Percentiles rank a stretch among this genome's conserved stretches.
Conservation (phyloP, 2,329 filamentous ascomycete species). For the Alternaria triticina region DNA sequence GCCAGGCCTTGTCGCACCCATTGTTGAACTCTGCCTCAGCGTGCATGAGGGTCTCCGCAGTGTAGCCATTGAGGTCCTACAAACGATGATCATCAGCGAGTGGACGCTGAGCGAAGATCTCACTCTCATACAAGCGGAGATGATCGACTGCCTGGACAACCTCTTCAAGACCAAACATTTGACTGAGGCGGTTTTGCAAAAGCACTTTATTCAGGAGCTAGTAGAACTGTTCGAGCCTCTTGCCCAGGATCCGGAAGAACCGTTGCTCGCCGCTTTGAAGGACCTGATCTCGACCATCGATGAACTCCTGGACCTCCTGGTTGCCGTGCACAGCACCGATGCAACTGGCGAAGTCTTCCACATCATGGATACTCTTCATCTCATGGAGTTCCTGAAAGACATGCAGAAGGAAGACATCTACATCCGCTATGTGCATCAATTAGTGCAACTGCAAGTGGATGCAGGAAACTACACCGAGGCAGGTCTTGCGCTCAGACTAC, state of each 20-base stretch:
- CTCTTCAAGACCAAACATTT: conserved; percentile 89
- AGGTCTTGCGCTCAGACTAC: conserved; percentile 84
- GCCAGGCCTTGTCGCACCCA: conserved; percentile 85
- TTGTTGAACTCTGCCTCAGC: conserved; percentile 92
- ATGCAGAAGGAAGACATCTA: conserved; percentile 98
- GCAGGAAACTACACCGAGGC: conserved; percentile 84
- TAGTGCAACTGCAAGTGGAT: conserved; percentile 77
- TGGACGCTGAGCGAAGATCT: conserved; percentile 96
- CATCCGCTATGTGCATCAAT: conserved; percentile 91
- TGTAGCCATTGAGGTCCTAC: conserved; percentile 90
- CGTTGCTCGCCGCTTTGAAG: conserved; percentile 76
- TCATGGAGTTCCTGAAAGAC: conserved; percentile 96
- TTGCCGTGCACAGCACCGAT: conserved; percentile 84
- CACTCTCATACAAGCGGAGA: conserved; percentile 89
- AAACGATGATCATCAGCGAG: conserved; percentile 98
- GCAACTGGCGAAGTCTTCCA: conserved; percentile 75
- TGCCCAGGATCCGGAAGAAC: conserved; percentile 70
- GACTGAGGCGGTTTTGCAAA: conserved; percentile 88
- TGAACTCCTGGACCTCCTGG: conserved; percentile 87
- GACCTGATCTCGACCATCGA: conserved; percentile 84
- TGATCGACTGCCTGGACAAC: conserved; percentile 90
- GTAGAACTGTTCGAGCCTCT: conserved; percentile 79
- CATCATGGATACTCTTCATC: conserved; percentile 83
- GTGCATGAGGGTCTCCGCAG: conserved; percentile 89
- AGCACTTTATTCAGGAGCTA: conserved; percentile 88